phyloP scores from a whole-genome alignment of 116 monocot species.

The Phalaenopsis hybrid region DNA sequence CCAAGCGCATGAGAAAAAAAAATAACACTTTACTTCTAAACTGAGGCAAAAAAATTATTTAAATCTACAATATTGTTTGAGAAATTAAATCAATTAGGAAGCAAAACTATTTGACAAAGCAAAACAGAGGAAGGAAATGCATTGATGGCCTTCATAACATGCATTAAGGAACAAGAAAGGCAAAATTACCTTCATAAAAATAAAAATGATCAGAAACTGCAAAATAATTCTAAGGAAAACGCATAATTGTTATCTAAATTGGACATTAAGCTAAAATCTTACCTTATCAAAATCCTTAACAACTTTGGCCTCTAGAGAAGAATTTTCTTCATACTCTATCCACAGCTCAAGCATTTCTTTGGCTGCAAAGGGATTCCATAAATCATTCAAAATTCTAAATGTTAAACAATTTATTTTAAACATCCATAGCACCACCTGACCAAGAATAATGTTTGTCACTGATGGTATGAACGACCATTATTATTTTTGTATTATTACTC shows the following conservation, averaged over 20 bases:
- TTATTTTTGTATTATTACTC: background rate
- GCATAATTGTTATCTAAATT: background rate
- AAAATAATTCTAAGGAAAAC: background rate
- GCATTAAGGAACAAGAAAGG: background rate
- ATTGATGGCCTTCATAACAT: background rate
- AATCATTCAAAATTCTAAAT: background rate
- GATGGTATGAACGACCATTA: background rate
- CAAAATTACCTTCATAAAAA: background rate
- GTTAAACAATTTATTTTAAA: background rate
- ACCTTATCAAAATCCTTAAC: constrained; percentile 99
- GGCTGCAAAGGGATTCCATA: constrained; percentile 34
- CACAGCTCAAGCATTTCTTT: constrained; percentile 80
- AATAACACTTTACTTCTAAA: background rate
- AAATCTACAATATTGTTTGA: background rate
- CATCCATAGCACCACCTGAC: background rate
- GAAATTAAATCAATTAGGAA: background rate
- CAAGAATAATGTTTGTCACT: background rate
- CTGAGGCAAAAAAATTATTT: background rate
- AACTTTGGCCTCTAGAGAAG: constrained; percentile 63
- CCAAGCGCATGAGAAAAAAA: too few relatives aligned
- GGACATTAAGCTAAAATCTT: background rate
- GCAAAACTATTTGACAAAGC: background rate
- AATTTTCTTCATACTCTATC: constrained; percentile 92
- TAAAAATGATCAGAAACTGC: background rate
- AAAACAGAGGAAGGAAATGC: background rate